phyloP scores from a whole-genome alignment of 1,139 yeast genomes.

The Protomyces inundatus region DNA sequence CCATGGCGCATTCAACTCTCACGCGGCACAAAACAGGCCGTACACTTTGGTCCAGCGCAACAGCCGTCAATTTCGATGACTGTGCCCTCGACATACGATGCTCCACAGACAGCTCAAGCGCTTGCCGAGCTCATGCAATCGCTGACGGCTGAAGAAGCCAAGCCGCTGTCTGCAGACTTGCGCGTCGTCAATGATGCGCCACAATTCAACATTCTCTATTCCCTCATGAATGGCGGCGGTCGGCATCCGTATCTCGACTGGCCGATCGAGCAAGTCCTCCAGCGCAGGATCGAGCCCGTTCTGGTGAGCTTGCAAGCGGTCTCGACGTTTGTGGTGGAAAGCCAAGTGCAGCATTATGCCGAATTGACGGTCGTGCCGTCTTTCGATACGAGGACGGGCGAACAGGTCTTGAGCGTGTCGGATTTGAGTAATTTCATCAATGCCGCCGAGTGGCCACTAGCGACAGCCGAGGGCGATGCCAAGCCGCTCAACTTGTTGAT shows the following conservation, averaged over 20 bases:
- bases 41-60: slow-evolving; percentile 39
- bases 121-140: slow-evolving; percentile 7
- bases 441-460: slow-evolving; percentile 72
- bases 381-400: slow-evolving; percentile 32
- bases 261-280: slow-evolving; percentile 51
- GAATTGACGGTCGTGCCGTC: slow-evolving; percentile 40
- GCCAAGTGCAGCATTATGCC: slow-evolving; percentile 72
- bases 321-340: slow-evolving; percentile 68
- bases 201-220: slow-evolving; percentile 61
- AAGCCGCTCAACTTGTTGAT: slow-evolving; percentile 50
- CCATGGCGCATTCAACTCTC: background rate
- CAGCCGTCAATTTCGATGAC: slow-evolving; percentile 33
- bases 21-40: slow-evolving; percentile 40
- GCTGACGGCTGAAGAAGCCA: slow-evolving; percentile 1
- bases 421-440: slow-evolving; percentile 68
- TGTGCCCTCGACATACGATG: slow-evolving; percentile 32
- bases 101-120: background rate
- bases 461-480: slow-evolving; percentile 15
- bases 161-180: slow-evolving; percentile 1
- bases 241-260: slow-evolving; percentile 46
- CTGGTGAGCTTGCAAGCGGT: slow-evolving; percentile 46
- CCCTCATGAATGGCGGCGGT: slow-evolving; percentile 55
- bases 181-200: slow-evolving; percentile 47
- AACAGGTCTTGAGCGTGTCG: slow-evolving; percentile 34
- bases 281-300: slow-evolving; percentile 46